phyloP scores from a whole-genome alignment of 208 protist genomes.

The Leishmania martiniquensis region DNA sequence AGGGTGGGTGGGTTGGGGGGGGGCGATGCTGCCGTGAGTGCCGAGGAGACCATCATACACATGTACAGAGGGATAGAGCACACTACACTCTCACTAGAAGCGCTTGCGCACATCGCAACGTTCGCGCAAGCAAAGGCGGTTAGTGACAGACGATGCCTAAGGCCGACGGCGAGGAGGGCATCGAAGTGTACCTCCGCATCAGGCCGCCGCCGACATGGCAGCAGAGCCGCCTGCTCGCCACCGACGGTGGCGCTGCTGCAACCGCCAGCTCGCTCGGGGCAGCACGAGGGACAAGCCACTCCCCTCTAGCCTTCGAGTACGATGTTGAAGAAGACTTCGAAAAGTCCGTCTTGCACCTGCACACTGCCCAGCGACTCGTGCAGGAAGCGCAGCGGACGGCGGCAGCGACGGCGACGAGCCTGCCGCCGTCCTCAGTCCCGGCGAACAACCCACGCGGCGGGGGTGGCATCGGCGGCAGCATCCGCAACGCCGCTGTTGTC shows the following conservation, averaged over 20 bases:
- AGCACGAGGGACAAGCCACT: neutral
- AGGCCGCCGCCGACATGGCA: slow-evolving; percentile 56
- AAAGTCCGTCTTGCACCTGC: slow-evolving; percentile 26
- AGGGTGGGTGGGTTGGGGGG: neutral
- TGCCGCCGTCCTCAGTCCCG: neutral
- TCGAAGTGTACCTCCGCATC: slow-evolving; percentile 81
- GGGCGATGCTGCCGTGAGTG: neutral
- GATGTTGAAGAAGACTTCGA: slow-evolving; percentile 30
- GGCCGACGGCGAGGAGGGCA: slow-evolving; percentile 48
- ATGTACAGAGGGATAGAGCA: neutral
- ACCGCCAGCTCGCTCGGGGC: neutral
- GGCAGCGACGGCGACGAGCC: neutral
- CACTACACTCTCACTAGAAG: neutral
- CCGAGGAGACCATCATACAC: neutral
- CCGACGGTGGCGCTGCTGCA: neutral
- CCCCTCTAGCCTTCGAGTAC: slow-evolving; percentile 16
- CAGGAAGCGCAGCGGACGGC: slow-evolving; percentile 29
- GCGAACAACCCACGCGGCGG: neutral
- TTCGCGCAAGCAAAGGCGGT: neutral
- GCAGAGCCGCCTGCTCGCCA: slow-evolving; percentile 57
- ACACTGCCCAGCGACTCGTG: slow-evolving; percentile 23
- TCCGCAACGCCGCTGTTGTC: neutral
- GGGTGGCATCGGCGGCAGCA: neutral
- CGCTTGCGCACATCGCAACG: neutral
- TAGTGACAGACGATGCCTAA: slow-evolving; percentile 4